Conservation (phyloP, 305 asterid genomes). For the Ajuga reptans region DNA sequence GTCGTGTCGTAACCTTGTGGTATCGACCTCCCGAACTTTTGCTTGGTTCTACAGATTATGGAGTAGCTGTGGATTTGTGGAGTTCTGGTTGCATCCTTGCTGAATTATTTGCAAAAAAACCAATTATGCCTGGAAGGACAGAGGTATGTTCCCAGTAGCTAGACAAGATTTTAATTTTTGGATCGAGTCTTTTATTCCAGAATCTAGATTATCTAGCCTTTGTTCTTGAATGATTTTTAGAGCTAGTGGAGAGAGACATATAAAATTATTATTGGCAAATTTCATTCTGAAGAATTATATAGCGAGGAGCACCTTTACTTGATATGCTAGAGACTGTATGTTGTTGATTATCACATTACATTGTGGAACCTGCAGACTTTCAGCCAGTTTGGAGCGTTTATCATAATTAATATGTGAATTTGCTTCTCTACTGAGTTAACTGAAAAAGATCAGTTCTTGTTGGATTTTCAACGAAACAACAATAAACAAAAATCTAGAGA, state of each 20-base stretch:
- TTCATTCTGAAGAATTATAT: not conserved
- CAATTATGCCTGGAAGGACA: conserved; percentile 89
- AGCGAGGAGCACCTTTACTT: not conserved
- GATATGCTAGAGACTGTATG: not conserved
- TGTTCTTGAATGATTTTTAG: not conserved
- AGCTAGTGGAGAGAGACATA: not conserved
- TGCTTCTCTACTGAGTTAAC: not conserved
- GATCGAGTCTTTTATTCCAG: not conserved
- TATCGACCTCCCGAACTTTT: conserved; percentile 85
- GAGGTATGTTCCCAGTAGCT: conserved; percentile 49
- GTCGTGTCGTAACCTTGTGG: conserved; percentile 92
- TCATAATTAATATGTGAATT: not conserved
- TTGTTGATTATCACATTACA: not conserved
- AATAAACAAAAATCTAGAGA: not conserved
- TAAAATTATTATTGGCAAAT: not conserved
- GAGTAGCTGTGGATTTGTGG: conserved; percentile 79
- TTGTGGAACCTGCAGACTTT: not conserved
- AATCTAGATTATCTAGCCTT: not conserved
- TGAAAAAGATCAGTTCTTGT: not conserved
- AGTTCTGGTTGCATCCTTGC: conserved; percentile 89
- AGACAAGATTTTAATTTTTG: not conserved
- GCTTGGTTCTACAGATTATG: conserved; percentile 75
- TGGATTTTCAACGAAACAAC: not conserved
- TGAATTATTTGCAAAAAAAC: conserved; percentile 66
- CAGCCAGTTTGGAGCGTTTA: not conserved